phyloP scores from a whole-genome alignment of 768 basidiomycete species.

The Pleurotus eryngii region DNA sequence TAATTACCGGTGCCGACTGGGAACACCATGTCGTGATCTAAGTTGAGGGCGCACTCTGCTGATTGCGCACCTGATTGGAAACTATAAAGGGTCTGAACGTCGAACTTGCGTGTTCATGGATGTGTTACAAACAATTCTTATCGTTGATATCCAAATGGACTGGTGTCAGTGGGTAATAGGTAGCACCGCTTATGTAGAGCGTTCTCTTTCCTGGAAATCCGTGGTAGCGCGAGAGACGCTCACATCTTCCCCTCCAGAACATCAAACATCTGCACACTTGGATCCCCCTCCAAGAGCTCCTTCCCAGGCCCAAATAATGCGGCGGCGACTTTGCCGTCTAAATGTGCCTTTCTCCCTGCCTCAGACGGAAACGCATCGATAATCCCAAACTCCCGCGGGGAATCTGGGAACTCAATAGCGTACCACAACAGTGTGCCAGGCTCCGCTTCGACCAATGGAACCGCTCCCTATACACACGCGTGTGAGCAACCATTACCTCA shows the following conservation, averaged over 20 bases:
- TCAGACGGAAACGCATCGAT: conserved; percentile 34
- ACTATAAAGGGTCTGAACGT: too few species aligned
- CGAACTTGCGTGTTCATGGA: too few species aligned
- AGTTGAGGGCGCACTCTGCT: too few species aligned
- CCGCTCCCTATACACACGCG: conserved; percentile 19
- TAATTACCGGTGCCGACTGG: too few species aligned
- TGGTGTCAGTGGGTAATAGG: too few species aligned
- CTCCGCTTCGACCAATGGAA: conserved; percentile 32
- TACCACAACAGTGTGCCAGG: conserved; percentile 33
- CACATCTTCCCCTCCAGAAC: conserved; percentile 30
- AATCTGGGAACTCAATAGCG: conserved; percentile 33
- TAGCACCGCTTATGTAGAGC: too few species aligned
- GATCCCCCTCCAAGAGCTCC: conserved; percentile 24
- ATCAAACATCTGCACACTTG: conserved; percentile 28
- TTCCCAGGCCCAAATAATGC: conserved; percentile 30
- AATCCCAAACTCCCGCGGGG: conserved; percentile 31
- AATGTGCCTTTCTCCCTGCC: conserved; percentile 28
- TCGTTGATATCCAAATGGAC: too few species aligned
- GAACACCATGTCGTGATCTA: too few species aligned
- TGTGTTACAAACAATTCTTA: too few species aligned
- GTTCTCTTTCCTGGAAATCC: too few species aligned
- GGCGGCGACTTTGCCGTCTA: conserved; percentile 31
- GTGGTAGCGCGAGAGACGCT: background rate
- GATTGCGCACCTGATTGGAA: too few species aligned
- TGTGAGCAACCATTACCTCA: too few species aligned